Base-by-base conservation (phyloP, 257 asterid species). In the Schizonepeta tenuifolia region DNA sequence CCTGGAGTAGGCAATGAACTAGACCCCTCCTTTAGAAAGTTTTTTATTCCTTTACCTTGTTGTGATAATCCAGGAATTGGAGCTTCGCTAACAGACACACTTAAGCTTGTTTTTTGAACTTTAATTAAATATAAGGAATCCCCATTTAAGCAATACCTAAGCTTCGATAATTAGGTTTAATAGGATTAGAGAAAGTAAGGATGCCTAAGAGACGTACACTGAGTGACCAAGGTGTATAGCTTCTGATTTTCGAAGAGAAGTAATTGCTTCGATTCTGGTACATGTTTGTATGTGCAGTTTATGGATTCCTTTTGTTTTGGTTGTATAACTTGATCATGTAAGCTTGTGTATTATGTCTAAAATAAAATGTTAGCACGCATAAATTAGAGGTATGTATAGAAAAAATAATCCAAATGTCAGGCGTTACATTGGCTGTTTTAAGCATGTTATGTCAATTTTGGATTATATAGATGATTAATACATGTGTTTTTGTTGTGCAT, bases 1-100 rank as follows among this genome's bases (percentile, higher is more conserved):
- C 47, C 18, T 8, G 13, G 54, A 43, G 22, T 21, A 64, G 54
- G 69, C 55, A 22, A 43, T 21, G 55, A 64, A 64, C 18, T 64
- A 64, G 17, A 51, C 15, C 44, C 12, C 56, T 22, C 22, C 21
- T 24, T 24, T 38, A 14, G 57, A 65, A 26, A 28, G 71, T 7
- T 14, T 21, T 24, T 65, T 20, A 15, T 65, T 67, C 18, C 44
- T 3, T 26, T n/a, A 46, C 71, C 71, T 13, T 5, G 17, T 17
- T 43, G 41, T 24, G 70, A 21, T 14, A 44, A 13, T 43, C 13
- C 38, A 65, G 20, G 9, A 17, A 35, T 4, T 61, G 31, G 38
- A 65, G 22, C 41, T 22, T 43, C 28, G 38, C 28, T 61, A 5
- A 14, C 10, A n/a, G n/a, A 21, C 60, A 14, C 33, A 21, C 28